Evolutionary conservation across 805 yeast genomes (phyloP).

Genomic region (Kregervanrija fluxuum): DNA sequence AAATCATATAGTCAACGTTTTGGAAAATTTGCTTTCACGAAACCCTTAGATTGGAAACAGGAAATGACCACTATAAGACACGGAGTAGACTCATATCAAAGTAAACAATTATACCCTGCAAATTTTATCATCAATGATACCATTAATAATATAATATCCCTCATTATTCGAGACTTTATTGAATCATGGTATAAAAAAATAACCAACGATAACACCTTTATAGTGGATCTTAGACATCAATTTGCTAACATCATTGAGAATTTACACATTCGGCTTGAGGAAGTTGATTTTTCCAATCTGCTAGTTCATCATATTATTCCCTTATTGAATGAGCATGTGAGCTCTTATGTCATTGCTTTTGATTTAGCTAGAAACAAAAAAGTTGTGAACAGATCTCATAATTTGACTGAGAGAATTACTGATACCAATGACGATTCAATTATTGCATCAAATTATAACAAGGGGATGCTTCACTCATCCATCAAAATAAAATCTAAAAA

Average conservation of each 20-base stretch:
- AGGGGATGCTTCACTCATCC: conserved; percentile 55
- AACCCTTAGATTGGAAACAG: conserved; percentile 23
- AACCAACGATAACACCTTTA: conserved; percentile 31
- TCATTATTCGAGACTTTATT: conserved; percentile 47
- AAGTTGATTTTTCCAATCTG: conserved; percentile 48
- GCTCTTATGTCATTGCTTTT: conserved; percentile 38
- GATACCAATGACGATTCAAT: conserved; percentile 32
- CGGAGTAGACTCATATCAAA: conserved; percentile 8
- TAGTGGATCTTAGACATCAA: conserved; percentile 36
- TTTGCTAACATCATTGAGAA: conserved; percentile 34
- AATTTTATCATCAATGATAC: conserved; percentile 48
- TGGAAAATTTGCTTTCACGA: conserved; percentile 18
- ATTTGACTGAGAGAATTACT: conserved; percentile 16
- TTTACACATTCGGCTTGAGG: conserved; percentile 35
- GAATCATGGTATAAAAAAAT: conserved; percentile 49
- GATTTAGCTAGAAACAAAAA: conserved; percentile 27
- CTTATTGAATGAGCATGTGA: conserved; percentile 55
- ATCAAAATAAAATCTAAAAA: conserved; percentile 33
- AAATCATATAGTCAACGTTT: not conserved
- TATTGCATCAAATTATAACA: conserved; percentile 37
- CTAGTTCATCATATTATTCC: conserved; percentile 58
- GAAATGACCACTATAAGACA: conserved; percentile 14
- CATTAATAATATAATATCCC: conserved; percentile 40
- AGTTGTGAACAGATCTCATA: conserved; percentile 7
- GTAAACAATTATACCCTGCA: conserved; percentile 31